phyloP scores from a whole-genome alignment of 2,329 filamentous ascomycete species.

The Aspergillus neoniger region DNA sequence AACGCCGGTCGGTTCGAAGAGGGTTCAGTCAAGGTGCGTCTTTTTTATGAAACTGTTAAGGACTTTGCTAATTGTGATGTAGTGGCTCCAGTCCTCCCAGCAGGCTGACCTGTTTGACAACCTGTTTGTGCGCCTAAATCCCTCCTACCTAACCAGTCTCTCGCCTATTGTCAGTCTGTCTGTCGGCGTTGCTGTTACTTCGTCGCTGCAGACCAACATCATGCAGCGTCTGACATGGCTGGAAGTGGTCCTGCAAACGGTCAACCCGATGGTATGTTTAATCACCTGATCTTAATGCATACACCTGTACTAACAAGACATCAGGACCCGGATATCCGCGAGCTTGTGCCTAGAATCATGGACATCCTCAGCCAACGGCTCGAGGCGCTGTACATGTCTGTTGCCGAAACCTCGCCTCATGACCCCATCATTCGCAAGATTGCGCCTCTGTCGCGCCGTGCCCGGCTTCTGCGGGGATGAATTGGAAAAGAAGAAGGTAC shows the following conservation, averaged over 20 bases:
- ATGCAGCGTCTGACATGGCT: conserved; percentile 61
- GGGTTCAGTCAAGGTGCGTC: conserved; percentile 47
- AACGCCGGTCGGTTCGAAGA: conserved; percentile 45
- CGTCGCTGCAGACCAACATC: conserved; percentile 56
- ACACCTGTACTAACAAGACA: conserved; percentile 11
- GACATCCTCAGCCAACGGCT: conserved; percentile 60
- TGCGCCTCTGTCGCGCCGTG: conserved; percentile 47
- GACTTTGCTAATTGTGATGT: conserved; percentile 22
- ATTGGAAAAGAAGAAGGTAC: background rate
- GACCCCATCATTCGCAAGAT: conserved; percentile 57
- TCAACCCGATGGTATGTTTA: conserved; percentile 56
- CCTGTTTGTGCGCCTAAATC: conserved; percentile 60
- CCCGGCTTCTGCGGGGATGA: conserved; percentile 38
- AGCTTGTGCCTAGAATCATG: conserved; percentile 62
- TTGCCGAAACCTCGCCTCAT: conserved; percentile 55
- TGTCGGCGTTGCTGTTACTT: conserved; percentile 63
- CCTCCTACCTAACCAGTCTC: conserved; percentile 57
- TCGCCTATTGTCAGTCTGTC: conserved; percentile 62
- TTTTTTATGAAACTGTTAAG: background rate
- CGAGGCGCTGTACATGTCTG: conserved; percentile 58
- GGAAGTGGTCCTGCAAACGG: conserved; percentile 54
- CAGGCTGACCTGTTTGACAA: conserved; percentile 63
- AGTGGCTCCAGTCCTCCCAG: conserved; percentile 64
- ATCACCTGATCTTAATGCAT: background rate
- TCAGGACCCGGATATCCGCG: conserved; percentile 56